Conservation (phyloP, 257 asterid genomes). For the Solanum paucissectum region DNA sequence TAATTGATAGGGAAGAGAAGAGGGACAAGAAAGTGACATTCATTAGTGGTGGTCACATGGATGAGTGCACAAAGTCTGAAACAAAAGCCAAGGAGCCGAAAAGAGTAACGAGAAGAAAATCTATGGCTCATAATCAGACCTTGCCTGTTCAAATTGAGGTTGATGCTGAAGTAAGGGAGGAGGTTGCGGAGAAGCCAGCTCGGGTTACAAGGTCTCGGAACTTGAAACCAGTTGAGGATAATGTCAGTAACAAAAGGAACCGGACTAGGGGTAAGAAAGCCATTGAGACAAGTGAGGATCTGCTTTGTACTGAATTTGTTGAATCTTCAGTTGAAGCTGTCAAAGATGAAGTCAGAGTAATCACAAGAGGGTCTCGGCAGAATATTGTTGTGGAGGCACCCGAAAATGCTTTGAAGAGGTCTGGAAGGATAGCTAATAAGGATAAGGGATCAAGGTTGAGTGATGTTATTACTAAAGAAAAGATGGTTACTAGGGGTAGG, state of each 20-base stretch:
- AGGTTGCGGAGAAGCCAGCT: constrained; percentile 9
- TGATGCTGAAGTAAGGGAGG: constrained; percentile 3
- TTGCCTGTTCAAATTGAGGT: constrained; percentile 7
- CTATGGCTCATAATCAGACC: neutral
- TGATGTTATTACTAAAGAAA: neutral
- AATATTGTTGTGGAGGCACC: constrained; percentile 9
- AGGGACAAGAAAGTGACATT: constrained; percentile 18
- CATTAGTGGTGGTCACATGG: constrained; percentile 7
- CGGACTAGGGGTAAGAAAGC: constrained; percentile 9
- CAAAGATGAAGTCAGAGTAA: constrained; percentile 7
- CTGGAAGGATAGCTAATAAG: constrained; percentile 5
- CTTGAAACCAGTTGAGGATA: constrained; percentile 12
- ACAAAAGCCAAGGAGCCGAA: neutral
- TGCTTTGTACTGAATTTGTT: neutral
- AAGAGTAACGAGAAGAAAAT: constrained; percentile 20
- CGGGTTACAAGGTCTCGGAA: constrained; percentile 22
- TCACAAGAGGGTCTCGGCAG: constrained; percentile 13
- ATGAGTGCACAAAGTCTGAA: constrained; percentile 9
- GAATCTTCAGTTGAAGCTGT: constrained; percentile 10
- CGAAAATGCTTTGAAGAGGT: constrained; percentile 4
- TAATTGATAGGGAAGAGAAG: constrained; percentile 5
- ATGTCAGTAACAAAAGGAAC: constrained; percentile 7
- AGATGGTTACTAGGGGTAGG: neutral
- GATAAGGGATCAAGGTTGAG: neutral
- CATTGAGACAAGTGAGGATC: neutral